Percentiles rank a stretch among this genome's conserved stretches.
These are phyloP conservation scores for Polytolypa hystricis DNA, from an alignment of 2,329 filamentous ascomycete genomes.

Conservation along the genomic window DNA sequence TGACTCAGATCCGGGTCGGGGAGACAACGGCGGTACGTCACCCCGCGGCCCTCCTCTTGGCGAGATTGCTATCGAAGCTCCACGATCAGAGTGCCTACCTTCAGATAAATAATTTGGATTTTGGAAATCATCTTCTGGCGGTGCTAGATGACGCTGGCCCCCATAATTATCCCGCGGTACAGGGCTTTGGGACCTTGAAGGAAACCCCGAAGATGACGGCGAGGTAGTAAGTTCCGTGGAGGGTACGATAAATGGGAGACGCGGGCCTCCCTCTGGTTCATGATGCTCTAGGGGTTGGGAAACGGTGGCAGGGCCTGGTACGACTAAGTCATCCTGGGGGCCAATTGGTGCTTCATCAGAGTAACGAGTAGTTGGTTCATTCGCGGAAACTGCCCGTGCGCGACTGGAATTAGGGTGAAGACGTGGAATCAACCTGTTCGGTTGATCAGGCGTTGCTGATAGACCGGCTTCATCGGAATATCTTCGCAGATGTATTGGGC, in stretches of 20 bases:
- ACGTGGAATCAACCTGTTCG: constrained; percentile 14
- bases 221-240: constrained; percentile 21
- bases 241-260: background rate
- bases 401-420: constrained; percentile 20
- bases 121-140: constrained; percentile 29
- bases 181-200: constrained; percentile 26
- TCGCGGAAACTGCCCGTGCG: constrained; percentile 48
- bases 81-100: constrained; percentile 9
- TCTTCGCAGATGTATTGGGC: constrained; percentile 56
- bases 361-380: constrained; percentile 42
- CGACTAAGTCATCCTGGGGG: constrained; percentile 25
- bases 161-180: constrained; percentile 15
- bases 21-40: background rate
- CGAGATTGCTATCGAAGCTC: constrained; percentile 21
- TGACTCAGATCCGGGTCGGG: constrained; percentile 13
- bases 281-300: background rate
- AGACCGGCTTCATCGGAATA: constrained; percentile 55
- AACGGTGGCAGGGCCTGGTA: constrained; percentile 28
- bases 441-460: constrained; percentile 1
- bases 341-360: constrained; percentile 10
- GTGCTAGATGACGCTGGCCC: constrained; percentile 33
- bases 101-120: constrained; percentile 26
- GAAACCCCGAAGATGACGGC: constrained; percentile 21
- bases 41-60: constrained; percentile 14
- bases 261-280: constrained; percentile 6